These are phyloP conservation scores for Monosporascus sp. DNA, from an alignment of 2,329 filamentous ascomycete genomes.

Conservation along the genomic window DNA sequence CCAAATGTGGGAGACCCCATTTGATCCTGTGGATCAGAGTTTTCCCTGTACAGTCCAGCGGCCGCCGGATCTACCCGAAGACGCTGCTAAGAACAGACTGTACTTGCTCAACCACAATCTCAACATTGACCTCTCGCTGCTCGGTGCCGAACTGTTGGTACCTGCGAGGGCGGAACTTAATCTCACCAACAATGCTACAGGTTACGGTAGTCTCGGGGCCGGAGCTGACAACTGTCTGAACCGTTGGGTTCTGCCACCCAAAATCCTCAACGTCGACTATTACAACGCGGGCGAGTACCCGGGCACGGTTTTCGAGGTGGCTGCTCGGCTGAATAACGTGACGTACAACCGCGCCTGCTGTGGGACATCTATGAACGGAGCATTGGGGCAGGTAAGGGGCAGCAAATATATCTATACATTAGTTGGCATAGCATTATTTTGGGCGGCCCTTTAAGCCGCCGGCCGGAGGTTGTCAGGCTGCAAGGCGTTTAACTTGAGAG, in stretches of 20 bases:
- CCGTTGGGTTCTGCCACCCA: conserved; percentile 65
- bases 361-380: conserved; percentile 30
- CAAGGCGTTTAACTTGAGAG: background rate
- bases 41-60: conserved; percentile 80
- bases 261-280: conserved; percentile 78
- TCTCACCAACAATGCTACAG: conserved; percentile 62
- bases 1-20: conserved; percentile 88
- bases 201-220: conserved; percentile 60
- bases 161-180: conserved; percentile 67
- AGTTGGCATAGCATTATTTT: background rate
- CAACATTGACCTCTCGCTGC: conserved; percentile 68
- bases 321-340: conserved; percentile 66
- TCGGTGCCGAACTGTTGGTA: conserved; percentile 59
- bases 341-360: conserved; percentile 59
- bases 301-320: conserved; percentile 73
- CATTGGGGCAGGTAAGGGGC: background rate
- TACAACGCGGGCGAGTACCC: conserved; percentile 64
- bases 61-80: conserved; percentile 57
- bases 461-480: background rate
- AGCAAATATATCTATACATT: background rate
- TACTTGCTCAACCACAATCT: conserved; percentile 91
- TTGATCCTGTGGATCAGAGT: conserved; percentile 56
- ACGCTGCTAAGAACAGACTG: conserved; percentile 55
- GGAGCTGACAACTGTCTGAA: conserved; percentile 56
- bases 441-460: background rate